phyloP scores from a whole-genome alignment of 352 stramenopile species.

The Phytophthora citrophthora region DNA sequence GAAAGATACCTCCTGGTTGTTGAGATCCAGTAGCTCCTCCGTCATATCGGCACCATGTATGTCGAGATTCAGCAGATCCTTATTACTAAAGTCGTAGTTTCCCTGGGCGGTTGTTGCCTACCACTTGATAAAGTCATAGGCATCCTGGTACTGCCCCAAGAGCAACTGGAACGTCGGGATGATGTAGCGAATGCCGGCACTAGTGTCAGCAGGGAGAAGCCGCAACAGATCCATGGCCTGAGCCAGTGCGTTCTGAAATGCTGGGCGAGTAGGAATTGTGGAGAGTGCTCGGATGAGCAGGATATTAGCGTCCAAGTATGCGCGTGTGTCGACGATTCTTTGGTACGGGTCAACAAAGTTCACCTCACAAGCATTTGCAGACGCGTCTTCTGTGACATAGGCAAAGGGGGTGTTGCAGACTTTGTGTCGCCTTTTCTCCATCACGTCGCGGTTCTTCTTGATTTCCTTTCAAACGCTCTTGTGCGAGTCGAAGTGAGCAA shows the following conservation, averaged over 20 bases:
- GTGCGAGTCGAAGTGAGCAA: no score
- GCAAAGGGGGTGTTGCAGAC: no score
- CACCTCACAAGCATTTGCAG: no score
- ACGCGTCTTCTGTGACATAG: no score
- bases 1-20: not conserved
- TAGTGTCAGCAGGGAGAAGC: not conserved
- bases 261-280: not conserved
- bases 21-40: not conserved
- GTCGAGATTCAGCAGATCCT: not conserved
- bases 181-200: not conserved
- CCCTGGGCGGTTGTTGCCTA: not conserved
- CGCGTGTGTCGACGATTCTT: no score
- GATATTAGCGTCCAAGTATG: not conserved
- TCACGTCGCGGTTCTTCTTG: no score
- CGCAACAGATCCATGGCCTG: not conserved
- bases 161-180: not conserved
- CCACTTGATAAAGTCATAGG: not conserved
- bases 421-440: no score
- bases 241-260: not conserved
- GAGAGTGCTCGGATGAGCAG: not conserved
- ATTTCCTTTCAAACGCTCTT: no score
- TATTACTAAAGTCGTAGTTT: not conserved
- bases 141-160: not conserved
- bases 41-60: not conserved
- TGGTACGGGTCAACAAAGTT: not conserved